Evolutionary conservation across 805 yeast genomes (phyloP), one percentile per base, ranked within the genome.

Genomic region (Torulaspora microellipsoides): DNA sequence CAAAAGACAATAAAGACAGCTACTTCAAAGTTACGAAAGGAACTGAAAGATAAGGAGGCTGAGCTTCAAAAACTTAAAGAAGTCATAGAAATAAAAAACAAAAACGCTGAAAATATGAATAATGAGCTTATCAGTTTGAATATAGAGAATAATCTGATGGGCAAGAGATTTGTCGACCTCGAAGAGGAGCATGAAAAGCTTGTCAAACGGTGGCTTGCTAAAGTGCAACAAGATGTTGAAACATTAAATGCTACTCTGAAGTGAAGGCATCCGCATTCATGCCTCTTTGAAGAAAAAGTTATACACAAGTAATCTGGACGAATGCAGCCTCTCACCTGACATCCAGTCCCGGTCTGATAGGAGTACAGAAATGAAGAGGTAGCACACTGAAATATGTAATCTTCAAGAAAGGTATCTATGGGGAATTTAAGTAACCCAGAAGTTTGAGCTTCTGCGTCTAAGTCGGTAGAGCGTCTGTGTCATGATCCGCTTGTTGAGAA

Each of bases 41-140:
- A 49, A 30, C 46, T 57, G 13, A 42, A 41, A 12, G 34, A 38
- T 3, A 59, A 53, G 13, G 58, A 58, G n/a, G 36, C 15, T 11
- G 67, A 62, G 29, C 54, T 66, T 1, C 37, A 29, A 1, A 47
- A 54, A 4, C 52, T 70, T 31, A 55, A 58, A 17, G 57, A 55
- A 11, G 51, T 60, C n/a, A 50, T 66, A n/a, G 48, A 50, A 1
- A 63, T 72, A 23, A 81, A 80, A 60, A 73, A 79, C 40, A 73
- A 73, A 51, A 72, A 81, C 4, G 72, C 80, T 14, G 85, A 78
- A 47, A 66, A 73, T 27, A 60, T 82, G 34, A 82, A 81, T 46
- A 90, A 86, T 55, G 93, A 85, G 54, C 67, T 81, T 25, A 67
- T 85, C 14, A 73, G 81, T 0, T 55, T 72, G 47, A 76, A 78